Evolutionary conservation across 2,329 filamentous ascomycete genomes (phyloP), one percentile per base, ranked within the genome.

Genomic region (Scedosporium boydii): DNA sequence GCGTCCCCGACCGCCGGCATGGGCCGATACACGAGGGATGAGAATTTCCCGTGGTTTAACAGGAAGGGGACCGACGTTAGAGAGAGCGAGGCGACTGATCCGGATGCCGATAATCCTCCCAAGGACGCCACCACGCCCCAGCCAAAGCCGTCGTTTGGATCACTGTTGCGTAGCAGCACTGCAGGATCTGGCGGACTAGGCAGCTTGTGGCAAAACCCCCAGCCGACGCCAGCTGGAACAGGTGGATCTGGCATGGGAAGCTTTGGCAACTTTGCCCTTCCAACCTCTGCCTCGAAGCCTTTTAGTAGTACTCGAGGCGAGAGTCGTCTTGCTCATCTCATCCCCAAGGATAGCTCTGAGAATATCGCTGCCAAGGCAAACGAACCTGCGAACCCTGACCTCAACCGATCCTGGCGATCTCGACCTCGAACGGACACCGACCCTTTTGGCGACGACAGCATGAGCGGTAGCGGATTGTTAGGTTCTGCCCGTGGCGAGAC

Each of bases 221-320:
- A 63, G 60, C 83, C 84, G 62, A 80, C 79, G 59, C 82, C 87
- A 53, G 82, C 85, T 12, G 85, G 90, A 68, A 82, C 87, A 6
- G 42, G 29, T n/a, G 64, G 60, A 3, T 63, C 65, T 10, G 85
- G 87, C 1, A 89, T 93, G 80, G 92, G 93, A 41, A 87, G 87
- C 23, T 99, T 99, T 75, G 93, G 93, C 10, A 95, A 87, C 69
- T 98, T 98, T 73, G 87, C 89, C n/a, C 74, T 96, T 60, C 74
- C 83, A 78, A 83, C 18, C 75, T 82, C 44, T 34, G 78, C 81
- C 3, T 91, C 96, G 62, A 96, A 95, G 77, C 86, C 90, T 7
- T 63, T 63, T 21, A 59, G 59, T 46, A 51, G 42, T 26, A n/a
- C 26, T 4, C 27, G 59, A 12, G 86, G 89, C 2, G 90, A 91